Evolutionary conservation across 2,329 filamentous ascomycete genomes (phyloP).

Genomic region (Pestalotiopsis sp.): DNA sequence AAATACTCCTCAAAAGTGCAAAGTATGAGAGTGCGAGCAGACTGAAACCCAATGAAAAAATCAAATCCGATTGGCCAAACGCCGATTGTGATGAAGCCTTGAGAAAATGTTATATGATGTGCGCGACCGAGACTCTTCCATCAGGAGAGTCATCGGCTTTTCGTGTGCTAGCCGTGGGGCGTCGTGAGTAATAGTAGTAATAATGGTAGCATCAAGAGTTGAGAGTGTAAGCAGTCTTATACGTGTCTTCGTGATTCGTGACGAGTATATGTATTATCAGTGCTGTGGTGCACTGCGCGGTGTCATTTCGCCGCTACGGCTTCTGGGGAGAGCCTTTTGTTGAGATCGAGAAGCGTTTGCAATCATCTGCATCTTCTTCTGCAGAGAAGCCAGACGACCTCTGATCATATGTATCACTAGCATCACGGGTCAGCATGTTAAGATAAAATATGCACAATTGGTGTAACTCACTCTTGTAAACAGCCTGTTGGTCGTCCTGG

Average conservation of each 20-base stretch:
- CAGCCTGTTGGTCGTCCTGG: constrained; percentile 71
- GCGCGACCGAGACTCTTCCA: not conserved
- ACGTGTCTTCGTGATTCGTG: constrained; percentile 36
- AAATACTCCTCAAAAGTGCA: not conserved
- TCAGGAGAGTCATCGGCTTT: constrained; percentile 13
- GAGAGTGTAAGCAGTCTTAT: constrained; percentile 26
- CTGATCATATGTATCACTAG: constrained; percentile 66
- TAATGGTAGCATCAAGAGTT: not conserved
- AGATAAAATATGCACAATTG: not conserved
- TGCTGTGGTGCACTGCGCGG: constrained; percentile 55
- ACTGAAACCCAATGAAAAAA: not conserved
- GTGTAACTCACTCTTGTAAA: constrained; percentile 68
- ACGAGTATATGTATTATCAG: constrained; percentile 12
- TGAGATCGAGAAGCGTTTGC: constrained; percentile 58
- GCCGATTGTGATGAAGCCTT: not conserved
- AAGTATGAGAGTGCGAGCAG: not conserved
- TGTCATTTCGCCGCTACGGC: constrained; percentile 58
- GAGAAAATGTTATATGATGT: not conserved
- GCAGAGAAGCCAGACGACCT: constrained; percentile 55
- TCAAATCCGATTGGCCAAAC: not conserved
- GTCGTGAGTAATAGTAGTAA: constrained; percentile 26
- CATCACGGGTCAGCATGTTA: not conserved
- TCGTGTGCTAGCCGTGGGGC: constrained; percentile 31
- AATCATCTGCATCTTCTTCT: constrained; percentile 64
- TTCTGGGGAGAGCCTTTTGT: constrained; percentile 44